These are phyloP conservation scores for Pyrenopolyporus hunteri DNA, from an alignment of 495 filamentous ascomycete genomes.

Conservation along the genomic window DNA sequence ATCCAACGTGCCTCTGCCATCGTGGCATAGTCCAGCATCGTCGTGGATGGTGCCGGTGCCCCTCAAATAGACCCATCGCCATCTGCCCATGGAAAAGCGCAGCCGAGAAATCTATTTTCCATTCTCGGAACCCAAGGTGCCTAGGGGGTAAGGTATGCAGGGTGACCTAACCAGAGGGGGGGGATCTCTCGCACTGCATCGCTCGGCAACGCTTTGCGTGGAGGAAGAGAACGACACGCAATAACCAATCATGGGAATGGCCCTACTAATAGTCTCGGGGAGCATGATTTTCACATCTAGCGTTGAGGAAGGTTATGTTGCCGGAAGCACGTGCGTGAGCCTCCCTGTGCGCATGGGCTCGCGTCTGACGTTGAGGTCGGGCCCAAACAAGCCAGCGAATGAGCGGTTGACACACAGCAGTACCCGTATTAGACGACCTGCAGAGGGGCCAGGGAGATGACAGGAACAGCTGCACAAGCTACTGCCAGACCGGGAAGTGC, in stretches of 20 bases:
- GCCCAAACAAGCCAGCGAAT: constrained; percentile 42
- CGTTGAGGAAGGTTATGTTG: constrained; percentile 11
- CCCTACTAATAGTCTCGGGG: constrained; percentile 4
- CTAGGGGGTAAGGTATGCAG: constrained; percentile 29
- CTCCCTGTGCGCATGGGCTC: constrained; percentile 35
- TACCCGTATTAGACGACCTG: constrained; percentile 42
- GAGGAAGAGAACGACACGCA: constrained; percentile 16
- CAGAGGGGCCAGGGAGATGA: constrained; percentile 33
- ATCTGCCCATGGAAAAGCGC: constrained; percentile 16
- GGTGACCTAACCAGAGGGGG: constrained; percentile 36
- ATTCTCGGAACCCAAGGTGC: constrained; percentile 24
- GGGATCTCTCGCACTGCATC: constrained; percentile 30
- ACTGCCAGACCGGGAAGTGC: constrained; percentile 26
- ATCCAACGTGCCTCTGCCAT: constrained; percentile 17
- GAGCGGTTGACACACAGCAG: constrained; percentile 40
- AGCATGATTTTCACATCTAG: constrained; percentile 10
- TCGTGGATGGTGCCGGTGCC: constrained; percentile 16
- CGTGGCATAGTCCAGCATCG: constrained; percentile 30
- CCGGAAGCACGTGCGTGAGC: constrained; percentile 36
- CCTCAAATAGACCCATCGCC: constrained; percentile 19
- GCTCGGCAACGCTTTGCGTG: constrained; percentile 28
- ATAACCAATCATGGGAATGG: constrained; percentile 25
- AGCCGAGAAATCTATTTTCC: constrained; percentile 26
- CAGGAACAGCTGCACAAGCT: constrained; percentile 31
- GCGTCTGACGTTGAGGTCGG: constrained; percentile 43